A percentile compares a stretch with the other conserved stretches of the same genome.
Conservation (phyloP, 345 rosid genomes). For the Camelina hispida region DNA sequence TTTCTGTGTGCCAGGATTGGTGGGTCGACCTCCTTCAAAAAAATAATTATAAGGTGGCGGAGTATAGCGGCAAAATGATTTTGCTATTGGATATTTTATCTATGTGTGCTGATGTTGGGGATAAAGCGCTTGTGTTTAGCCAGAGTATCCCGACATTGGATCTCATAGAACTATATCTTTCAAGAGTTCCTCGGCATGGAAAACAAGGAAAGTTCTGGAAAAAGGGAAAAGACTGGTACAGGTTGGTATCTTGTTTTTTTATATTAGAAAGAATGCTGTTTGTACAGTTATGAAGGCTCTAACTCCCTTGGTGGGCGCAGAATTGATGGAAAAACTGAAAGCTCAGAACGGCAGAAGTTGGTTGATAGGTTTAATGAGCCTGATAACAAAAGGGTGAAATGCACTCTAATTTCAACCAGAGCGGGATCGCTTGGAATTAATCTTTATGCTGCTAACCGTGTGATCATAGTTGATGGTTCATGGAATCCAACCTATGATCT, state of each 20-base stretch:
- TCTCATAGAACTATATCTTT: constrained; percentile 92
- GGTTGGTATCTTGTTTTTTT: constrained; percentile 58
- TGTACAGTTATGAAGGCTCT: constrained; percentile 29
- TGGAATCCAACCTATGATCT: constrained; percentile 99
- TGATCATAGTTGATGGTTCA: constrained; percentile 96
- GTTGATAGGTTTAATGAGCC: constrained; percentile 97
- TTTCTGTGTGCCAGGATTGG: constrained; percentile 71
- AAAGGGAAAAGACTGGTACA: constrained; percentile 98
- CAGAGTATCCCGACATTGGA: constrained; percentile 99
- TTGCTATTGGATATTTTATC: constrained; percentile 87
- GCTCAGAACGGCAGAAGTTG: constrained; percentile 93
- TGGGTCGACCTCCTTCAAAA: constrained; percentile 92
- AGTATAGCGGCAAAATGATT: constrained; percentile 97
- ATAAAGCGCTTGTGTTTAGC: constrained; percentile 94
- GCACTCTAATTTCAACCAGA: constrained; percentile 93
- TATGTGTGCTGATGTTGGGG: constrained; percentile 76
- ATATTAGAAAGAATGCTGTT: constrained; percentile 8
- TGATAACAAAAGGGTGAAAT: constrained; percentile 79
- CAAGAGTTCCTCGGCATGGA: constrained; percentile 73
- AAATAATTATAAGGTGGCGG: constrained; percentile 69
- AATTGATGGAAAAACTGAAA: constrained; percentile 96
- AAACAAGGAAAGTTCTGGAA: constrained; percentile 89
- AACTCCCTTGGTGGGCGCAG: constrained; percentile 51
- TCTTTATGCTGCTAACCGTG: constrained; percentile 98
- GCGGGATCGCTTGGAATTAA: constrained; percentile 99